Conservation (phyloP, 78 protist species). For the Dictyostelium brefeldianum region DNA sequence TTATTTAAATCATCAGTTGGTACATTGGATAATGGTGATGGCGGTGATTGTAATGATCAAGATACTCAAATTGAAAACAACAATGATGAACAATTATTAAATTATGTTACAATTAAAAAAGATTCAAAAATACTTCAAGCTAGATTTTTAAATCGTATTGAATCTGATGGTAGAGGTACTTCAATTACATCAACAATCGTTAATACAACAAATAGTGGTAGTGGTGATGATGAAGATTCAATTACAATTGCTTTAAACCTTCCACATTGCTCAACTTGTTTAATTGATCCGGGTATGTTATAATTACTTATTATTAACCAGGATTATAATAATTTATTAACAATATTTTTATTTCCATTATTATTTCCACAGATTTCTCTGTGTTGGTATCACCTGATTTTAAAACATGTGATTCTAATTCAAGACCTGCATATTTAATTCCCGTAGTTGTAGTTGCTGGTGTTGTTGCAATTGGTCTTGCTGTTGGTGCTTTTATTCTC, state of each 20-base stretch:
- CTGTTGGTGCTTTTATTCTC: too few relatives aligned
- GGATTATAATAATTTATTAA: too few relatives aligned
- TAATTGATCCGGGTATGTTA: slow-evolving; percentile 2
- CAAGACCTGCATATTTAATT: not conserved
- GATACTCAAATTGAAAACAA: not conserved
- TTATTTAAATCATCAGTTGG: not conserved
- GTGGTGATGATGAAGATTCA: not conserved
- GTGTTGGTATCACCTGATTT: not conserved
- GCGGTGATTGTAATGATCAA: not conserved
- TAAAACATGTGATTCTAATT: not conserved
- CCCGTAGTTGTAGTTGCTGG: not conserved
- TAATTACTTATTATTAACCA: too few relatives aligned
- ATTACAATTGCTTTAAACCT: not conserved
- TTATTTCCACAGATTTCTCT: not conserved
- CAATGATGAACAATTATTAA: not conserved
- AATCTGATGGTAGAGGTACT: not conserved
- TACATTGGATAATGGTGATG: not conserved
- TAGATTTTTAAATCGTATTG: not conserved
- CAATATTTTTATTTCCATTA: not conserved
- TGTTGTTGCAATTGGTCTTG: not conserved
- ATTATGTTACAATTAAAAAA: not conserved
- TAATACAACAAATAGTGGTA: not conserved
- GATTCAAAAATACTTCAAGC: not conserved
- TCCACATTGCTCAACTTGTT: not conserved
- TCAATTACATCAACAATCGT: not conserved